Conservation (phyloP, 2,329 filamentous ascomycete species). For the Aurifilum marmelostoma region DNA sequence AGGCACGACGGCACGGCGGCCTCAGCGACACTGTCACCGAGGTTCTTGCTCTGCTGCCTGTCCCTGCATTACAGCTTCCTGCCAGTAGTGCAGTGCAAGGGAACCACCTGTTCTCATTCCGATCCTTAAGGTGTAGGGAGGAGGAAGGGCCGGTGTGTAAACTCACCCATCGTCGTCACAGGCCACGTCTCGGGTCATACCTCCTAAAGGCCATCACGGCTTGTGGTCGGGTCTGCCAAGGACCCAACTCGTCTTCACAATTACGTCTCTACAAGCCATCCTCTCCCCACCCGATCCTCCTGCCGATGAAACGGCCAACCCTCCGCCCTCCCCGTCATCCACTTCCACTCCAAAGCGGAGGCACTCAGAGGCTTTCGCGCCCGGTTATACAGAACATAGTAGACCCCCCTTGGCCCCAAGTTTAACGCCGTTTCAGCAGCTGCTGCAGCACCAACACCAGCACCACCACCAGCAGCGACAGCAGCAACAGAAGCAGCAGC, state of each 20-base stretch:
- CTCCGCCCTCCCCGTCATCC: conserved; percentile 33
- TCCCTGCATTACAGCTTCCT: conserved; percentile 18
- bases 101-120: conserved; percentile 8
- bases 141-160: conserved; percentile 8
- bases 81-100: conserved; percentile 21
- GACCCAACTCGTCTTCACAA: conserved; percentile 50
- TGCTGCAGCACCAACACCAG: conserved; percentile 5
- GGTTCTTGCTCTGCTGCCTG: conserved; percentile 2
- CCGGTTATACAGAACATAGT: conserved; percentile 35
- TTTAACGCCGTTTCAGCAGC: conserved; percentile 34
- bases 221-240: conserved; percentile 40
- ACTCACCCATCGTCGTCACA: conserved; percentile 26
- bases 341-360: conserved; percentile 43
- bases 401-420: conserved; percentile 36
- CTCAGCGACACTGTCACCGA: conserved; percentile 14
- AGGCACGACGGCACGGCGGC: conserved; percentile 14
- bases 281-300: conserved; percentile 50
- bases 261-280: conserved; percentile 56
- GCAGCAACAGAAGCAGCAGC: too few relatives aligned
- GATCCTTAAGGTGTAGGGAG: conserved; percentile 15
- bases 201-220: conserved; percentile 24
- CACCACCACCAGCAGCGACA: too few relatives aligned
- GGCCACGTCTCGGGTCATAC: conserved; percentile 3
- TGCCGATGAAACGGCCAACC: conserved; percentile 43
- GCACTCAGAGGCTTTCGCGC: conserved; percentile 41